Evolutionary conservation across 306 rosid genomes (phyloP).

Genomic region (Mimosa pudica): DNA sequence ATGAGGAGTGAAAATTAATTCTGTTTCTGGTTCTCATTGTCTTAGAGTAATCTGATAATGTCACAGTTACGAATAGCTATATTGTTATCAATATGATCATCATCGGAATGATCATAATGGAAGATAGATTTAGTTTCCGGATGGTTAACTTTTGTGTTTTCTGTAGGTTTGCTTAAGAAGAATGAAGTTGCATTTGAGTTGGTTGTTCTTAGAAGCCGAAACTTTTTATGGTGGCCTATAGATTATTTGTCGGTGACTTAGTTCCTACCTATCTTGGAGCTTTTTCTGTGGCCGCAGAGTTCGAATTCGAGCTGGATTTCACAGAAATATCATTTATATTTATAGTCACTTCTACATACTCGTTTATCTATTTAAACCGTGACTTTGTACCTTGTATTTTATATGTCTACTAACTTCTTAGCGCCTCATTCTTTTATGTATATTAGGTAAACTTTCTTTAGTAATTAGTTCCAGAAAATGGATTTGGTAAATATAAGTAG

Average conservation of each 20-base stretch:
- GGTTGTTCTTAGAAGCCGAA: constrained; percentile 15
- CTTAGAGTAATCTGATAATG: constrained; percentile 20
- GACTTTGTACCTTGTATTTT: constrained; percentile 8
- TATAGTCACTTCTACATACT: no score
- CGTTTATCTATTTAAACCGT: not conserved
- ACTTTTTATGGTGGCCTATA: constrained; percentile 10
- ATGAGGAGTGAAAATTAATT: constrained; percentile 18
- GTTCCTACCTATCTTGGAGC: constrained; percentile 14
- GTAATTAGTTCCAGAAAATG: constrained; percentile 6
- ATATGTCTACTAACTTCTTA: constrained; percentile 12
- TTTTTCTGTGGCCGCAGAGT: constrained; percentile 9
- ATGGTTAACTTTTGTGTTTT: constrained; percentile 28
- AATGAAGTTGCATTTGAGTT: constrained; percentile 24
- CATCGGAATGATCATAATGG: not conserved
- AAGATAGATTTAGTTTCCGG: constrained; percentile 4
- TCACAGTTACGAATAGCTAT: not conserved
- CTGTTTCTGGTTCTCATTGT: not conserved
- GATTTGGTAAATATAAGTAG: not conserved
- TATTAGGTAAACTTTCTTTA: constrained; percentile 6
- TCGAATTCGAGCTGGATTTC: constrained; percentile 18
- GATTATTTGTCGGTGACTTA: not conserved
- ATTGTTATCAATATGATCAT: not conserved
- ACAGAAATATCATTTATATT: not conserved
- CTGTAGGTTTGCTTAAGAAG: constrained; percentile 26
- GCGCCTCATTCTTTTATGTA: constrained; percentile 28